Conservation (phyloP, 768 basidiomycete genomes). For the Cubamyces sp. region DNA sequence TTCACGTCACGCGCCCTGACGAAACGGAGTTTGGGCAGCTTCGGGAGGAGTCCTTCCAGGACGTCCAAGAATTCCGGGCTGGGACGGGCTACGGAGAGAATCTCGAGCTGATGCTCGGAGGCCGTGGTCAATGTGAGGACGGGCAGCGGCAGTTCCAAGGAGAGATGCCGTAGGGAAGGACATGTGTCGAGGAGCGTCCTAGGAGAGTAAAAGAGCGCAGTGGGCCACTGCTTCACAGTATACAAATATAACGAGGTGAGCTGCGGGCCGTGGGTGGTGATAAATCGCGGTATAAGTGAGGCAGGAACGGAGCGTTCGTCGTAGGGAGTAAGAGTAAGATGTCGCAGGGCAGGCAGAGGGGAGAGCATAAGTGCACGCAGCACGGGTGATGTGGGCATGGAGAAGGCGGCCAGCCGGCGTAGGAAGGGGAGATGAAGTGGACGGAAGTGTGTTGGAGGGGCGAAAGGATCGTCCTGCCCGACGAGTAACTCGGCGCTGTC, state of each 20-base stretch:
- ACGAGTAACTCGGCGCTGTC: slow-evolving; percentile 55
- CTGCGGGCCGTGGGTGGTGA: slow-evolving; percentile 57
- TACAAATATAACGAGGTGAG: slow-evolving; percentile 68
- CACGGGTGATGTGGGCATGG: slow-evolving; percentile 68
- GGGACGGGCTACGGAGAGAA: slow-evolving; percentile 80
- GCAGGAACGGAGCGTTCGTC: slow-evolving; percentile 64
- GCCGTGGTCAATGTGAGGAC: slow-evolving; percentile 40
- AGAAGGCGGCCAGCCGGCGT: slow-evolving; percentile 61
- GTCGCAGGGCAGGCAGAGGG: slow-evolving; percentile 62
- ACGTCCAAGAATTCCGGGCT: slow-evolving; percentile 57
- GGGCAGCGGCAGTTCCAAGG: slow-evolving; percentile 73
- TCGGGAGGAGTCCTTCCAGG: slow-evolving; percentile 58
- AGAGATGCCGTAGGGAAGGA: slow-evolving; percentile 59
- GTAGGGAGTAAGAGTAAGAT: slow-evolving; percentile 74
- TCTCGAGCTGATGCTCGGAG: slow-evolving; percentile 49
- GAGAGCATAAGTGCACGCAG: slow-evolving; percentile 62
- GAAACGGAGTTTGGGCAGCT: slow-evolving; percentile 56
- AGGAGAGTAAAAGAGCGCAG: slow-evolving; percentile 33
- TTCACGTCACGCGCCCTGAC: slow-evolving; percentile 69
- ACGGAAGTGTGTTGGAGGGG: slow-evolving; percentile 36
- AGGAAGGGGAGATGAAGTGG: slow-evolving; percentile 61
- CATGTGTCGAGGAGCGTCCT: slow-evolving; percentile 31
- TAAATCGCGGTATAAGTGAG: slow-evolving; percentile 61
- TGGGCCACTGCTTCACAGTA: slow-evolving; percentile 59
- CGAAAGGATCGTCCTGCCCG: slow-evolving; percentile 18